phyloP scores from a whole-genome alignment of 306 rosid species.

The Dalbergia cultrata region DNA sequence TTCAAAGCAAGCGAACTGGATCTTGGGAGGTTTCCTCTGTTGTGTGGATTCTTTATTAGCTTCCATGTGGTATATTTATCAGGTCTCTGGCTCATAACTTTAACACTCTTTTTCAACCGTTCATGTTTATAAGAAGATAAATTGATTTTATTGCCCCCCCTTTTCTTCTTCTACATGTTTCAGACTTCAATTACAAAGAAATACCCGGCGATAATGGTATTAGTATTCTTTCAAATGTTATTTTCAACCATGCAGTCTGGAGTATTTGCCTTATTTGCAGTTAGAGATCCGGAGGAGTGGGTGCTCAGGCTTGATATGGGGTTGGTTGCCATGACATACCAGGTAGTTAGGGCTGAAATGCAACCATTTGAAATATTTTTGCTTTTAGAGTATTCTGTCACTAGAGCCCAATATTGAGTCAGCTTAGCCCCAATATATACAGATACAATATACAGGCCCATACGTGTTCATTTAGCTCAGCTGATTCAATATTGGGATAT shows the following conservation, averaged over 20 bases:
- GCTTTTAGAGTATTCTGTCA: too few relatives aligned
- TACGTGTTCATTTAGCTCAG: too few relatives aligned
- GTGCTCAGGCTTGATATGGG: slow-evolving; percentile 44
- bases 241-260: slow-evolving; percentile 41
- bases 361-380: too few relatives aligned
- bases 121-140: not conserved
- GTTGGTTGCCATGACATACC: slow-evolving; percentile 46
- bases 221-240: slow-evolving; percentile 41
- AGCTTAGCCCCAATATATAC: too few relatives aligned
- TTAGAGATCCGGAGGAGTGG: slow-evolving; percentile 54
- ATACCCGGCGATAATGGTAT: slow-evolving; percentile 45
- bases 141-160: not conserved
- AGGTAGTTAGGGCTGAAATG: not conserved
- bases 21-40: slow-evolving; percentile 50
- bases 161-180: not conserved
- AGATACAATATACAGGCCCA: too few relatives aligned
- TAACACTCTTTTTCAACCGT: not conserved
- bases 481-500: too few relatives aligned
- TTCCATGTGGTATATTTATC: slow-evolving; percentile 58
- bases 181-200: slow-evolving; percentile 51
- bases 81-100: slow-evolving; percentile 35
- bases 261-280: slow-evolving; percentile 42
- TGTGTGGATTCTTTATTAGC: slow-evolving; percentile 32
- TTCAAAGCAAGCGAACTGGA: slow-evolving; percentile 47
- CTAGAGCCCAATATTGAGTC: too few relatives aligned